Conservation (phyloP, 1,139 yeast species). For the Chernovozyma aurita region DNA sequence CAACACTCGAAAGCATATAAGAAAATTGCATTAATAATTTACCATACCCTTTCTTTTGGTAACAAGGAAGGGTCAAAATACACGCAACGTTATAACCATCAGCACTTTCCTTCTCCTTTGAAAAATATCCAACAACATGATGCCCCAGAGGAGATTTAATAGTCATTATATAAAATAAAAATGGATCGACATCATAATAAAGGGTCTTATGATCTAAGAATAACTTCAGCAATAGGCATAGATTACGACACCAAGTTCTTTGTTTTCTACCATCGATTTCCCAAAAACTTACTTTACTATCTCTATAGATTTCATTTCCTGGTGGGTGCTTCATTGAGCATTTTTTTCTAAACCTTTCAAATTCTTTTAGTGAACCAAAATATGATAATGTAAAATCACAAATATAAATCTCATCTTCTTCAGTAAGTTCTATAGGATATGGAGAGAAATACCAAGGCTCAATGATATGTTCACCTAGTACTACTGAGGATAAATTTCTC, state of each 20-base stretch:
- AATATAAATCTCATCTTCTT: conserved; percentile 81
- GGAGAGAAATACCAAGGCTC: conserved; percentile 99
- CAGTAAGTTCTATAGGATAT: conserved; percentile 90
- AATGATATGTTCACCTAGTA: conserved; percentile 85
- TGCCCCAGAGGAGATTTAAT: conserved; percentile 83
- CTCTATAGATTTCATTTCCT: conserved; percentile 94
- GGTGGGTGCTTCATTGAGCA: conserved; percentile 93
- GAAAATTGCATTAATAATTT: conserved; percentile 88
- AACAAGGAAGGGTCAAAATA: conserved; percentile 91
- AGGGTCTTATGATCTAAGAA: conserved; percentile 93
- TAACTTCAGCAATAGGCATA: conserved; percentile 81
- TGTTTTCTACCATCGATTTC: conserved; percentile 96
- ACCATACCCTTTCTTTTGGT: conserved; percentile 94
- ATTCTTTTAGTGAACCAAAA: conserved; percentile 85
- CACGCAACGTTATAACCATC: conserved; percentile 97
- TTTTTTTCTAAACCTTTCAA: conserved; percentile 83
- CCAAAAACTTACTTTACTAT: conserved; percentile 71
- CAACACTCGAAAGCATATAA: conserved; percentile 81
- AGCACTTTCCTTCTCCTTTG: conserved; percentile 93
- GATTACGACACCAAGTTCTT: conserved; percentile 93
- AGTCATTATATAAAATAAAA: conserved; percentile 92
- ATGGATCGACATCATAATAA: conserved; percentile 96
- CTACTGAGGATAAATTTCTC: conserved; percentile 70
- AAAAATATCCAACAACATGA: conserved; percentile 92
- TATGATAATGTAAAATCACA: conserved; percentile 89